phyloP scores from a whole-genome alignment of 169 alveolate genomes.

The Eimeria necatrix region DNA sequence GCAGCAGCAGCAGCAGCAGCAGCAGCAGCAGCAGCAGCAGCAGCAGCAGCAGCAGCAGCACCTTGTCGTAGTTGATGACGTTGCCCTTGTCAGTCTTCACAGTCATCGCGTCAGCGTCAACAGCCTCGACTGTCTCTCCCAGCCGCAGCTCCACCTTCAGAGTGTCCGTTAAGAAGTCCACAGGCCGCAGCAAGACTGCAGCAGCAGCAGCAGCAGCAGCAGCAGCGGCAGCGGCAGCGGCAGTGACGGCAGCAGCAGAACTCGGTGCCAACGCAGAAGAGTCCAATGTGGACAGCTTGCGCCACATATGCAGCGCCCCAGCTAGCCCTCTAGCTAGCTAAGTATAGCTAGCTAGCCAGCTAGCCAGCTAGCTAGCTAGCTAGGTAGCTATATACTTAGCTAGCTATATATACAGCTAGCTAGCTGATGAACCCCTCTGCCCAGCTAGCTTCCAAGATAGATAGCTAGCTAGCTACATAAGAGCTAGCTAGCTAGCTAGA shows the following conservation, averaged over 20 bases:
- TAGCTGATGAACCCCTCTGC: not conserved
- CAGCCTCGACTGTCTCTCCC: conserved; percentile 17
- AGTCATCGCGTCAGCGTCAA: conserved; percentile 48
- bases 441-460: not conserved
- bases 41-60: not conserved
- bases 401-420: too few species aligned
- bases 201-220: conserved; percentile 51
- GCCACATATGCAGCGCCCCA: too few species aligned
- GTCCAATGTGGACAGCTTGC: not conserved
- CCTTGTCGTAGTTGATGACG: conserved; percentile 56
- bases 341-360: not conserved
- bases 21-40: not conserved
- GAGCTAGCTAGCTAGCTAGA: too few species aligned
- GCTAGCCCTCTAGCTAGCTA: too few species aligned
- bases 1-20: conserved; percentile 18
- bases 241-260: not conserved
- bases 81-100: conserved; percentile 10
- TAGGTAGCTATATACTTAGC: not conserved
- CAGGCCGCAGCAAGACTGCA: conserved; percentile 67
- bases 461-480: too few species aligned
- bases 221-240: not conserved
- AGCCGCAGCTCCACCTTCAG: conserved; percentile 15
- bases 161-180: conserved; percentile 44
- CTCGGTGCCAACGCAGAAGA: not conserved
- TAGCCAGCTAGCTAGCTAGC: not conserved